phyloP scores from a whole-genome alignment of 768 basidiomycete genomes.

The Suillus cothurnatus region DNA sequence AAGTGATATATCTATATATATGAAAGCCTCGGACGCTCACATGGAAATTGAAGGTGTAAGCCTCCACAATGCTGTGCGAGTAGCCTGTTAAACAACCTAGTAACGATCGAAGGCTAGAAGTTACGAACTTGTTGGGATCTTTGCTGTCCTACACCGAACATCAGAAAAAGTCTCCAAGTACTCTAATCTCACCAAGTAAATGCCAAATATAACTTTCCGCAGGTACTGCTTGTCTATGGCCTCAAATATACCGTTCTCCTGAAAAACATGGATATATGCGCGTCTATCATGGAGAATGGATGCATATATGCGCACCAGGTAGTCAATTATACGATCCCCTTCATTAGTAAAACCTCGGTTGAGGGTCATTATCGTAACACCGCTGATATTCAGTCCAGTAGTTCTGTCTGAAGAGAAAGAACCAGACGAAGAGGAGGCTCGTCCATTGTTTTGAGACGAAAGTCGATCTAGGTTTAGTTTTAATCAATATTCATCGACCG shows the following conservation, averaged over 20 bases:
- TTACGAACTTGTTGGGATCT: conserved; percentile 77
- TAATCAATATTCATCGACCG: not conserved
- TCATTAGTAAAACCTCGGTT: conserved; percentile 80
- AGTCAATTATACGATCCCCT: conserved; percentile 81
- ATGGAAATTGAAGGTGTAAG: conserved; percentile 87
- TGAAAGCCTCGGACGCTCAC: conserved; percentile 36
- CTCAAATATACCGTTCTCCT: conserved; percentile 89
- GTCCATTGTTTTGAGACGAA: conserved; percentile 32
- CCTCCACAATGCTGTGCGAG: conserved; percentile 70
- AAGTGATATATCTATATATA: not conserved
- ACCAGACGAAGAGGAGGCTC: conserved; percentile 33
- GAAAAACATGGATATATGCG: conserved; percentile 11
- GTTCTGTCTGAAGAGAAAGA: conserved; percentile 42
- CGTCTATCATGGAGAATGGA: conserved; percentile 13
- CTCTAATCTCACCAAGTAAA: conserved; percentile 65
- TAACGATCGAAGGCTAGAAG: conserved; percentile 1
- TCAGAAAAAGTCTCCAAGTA: not conserved
- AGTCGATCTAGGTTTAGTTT: conserved; percentile 24
- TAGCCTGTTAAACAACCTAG: conserved; percentile 16
- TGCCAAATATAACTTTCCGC: conserved; percentile 81
- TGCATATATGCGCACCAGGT: conserved; percentile 55
- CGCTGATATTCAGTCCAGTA: conserved; percentile 49
- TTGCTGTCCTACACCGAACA: conserved; percentile 61
- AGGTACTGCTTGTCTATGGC: conserved; percentile 85
- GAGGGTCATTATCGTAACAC: conserved; percentile 74